Conservation (phyloP, 2,329 filamentous ascomycete genomes). For the Sporothrix phasma region DNA sequence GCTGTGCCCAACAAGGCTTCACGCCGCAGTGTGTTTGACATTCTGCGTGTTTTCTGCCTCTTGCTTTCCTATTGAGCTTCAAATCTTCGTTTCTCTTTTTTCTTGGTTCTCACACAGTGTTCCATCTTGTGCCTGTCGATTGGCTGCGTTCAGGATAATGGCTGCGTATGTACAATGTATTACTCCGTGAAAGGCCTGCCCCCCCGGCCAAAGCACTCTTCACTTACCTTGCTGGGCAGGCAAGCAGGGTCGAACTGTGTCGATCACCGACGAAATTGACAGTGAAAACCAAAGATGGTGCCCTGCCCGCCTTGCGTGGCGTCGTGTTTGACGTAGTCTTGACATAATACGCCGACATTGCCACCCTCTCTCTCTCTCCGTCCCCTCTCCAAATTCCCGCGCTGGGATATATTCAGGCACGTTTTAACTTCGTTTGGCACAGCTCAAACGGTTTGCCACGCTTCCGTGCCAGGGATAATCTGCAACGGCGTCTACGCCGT, state of each 20-base stretch:
- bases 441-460: neutral
- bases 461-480: neutral
- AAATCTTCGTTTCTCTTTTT: no score
- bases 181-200: neutral
- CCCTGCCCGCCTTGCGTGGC: neutral
- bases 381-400: neutral
- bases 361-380: no score
- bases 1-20: neutral
- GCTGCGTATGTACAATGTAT: neutral
- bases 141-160: neutral
- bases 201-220: no score
- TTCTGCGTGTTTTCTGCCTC: neutral
- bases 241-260: no score
- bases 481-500: neutral
- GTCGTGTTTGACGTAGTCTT: neutral
- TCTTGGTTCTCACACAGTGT: neutral
- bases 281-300: neutral
- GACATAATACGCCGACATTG: neutral
- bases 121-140: neutral
- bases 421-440: neutral
- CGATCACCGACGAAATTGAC: neutral
- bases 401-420: neutral
- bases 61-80: neutral
- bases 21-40: neutral
- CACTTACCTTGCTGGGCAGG: no score